These are phyloP conservation scores for Colletotrichum trifolii DNA, from an alignment of 2,329 filamentous ascomycete species.

Conservation along the genomic window DNA sequence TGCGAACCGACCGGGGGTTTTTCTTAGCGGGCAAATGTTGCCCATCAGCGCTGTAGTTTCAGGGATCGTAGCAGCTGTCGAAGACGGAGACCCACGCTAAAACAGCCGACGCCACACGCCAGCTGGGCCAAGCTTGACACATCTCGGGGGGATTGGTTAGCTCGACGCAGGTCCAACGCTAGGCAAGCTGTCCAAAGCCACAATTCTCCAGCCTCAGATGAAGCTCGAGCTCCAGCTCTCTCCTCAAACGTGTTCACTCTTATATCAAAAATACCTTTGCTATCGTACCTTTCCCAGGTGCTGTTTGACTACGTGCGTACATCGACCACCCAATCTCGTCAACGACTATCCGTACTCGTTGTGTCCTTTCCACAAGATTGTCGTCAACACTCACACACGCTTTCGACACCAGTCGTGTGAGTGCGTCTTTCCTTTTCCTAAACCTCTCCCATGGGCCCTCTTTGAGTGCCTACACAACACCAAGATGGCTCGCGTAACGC, in stretches of 20 bases:
- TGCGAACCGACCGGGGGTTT: slow-evolving; percentile 28
- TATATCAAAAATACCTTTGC: slow-evolving; percentile 22
- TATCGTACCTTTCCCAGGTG: slow-evolving; percentile 21
- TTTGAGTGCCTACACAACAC: slow-evolving; percentile 20
- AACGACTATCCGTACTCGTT: too few species aligned
- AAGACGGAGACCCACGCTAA: slow-evolving; percentile 21
- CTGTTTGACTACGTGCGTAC: neutral
- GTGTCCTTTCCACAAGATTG: too few species aligned
- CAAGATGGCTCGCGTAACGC: slow-evolving; percentile 41
- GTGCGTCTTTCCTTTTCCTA: slow-evolving; percentile 2
- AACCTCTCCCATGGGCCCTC: slow-evolving; percentile 28
- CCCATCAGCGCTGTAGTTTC: slow-evolving; percentile 27
- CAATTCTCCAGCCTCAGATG: slow-evolving; percentile 25
- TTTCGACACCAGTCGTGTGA: slow-evolving; percentile 24
- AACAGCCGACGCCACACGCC: slow-evolving; percentile 29
- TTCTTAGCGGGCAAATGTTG: slow-evolving; percentile 12
- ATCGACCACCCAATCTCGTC: too few species aligned
- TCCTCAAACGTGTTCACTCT: slow-evolving; percentile 37
- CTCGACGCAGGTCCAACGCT: neutral
- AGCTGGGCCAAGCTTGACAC: slow-evolving; percentile 23
- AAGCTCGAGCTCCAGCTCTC: slow-evolving; percentile 25
- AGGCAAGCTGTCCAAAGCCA: slow-evolving; percentile 31
- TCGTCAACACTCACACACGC: slow-evolving; percentile 8
- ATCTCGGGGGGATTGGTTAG: slow-evolving; percentile 12
- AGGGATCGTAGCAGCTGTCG: slow-evolving; percentile 34